Conservation (phyloP, 1,284 basidiomycete species). For the Ganoderma lingzhi region DNA sequence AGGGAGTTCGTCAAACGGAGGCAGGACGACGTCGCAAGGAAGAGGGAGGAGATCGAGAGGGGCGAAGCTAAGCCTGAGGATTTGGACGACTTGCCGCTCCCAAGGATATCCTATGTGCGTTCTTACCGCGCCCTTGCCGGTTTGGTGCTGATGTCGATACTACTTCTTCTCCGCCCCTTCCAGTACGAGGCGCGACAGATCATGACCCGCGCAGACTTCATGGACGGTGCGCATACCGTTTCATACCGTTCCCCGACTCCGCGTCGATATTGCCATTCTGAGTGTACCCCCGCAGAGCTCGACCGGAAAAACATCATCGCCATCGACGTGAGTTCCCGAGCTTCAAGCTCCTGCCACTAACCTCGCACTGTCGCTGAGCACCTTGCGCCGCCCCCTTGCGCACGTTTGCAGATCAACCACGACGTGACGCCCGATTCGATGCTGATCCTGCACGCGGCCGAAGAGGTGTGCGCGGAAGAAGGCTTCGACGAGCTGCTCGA, state of each 20-base stretch:
- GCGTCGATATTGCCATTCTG: background rate
- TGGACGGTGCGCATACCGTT: slow-evolving; percentile 60
- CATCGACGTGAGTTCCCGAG: slow-evolving; percentile 68
- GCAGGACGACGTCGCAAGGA: slow-evolving; percentile 56
- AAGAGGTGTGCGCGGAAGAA: slow-evolving; percentile 72
- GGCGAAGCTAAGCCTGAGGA: slow-evolving; percentile 47
- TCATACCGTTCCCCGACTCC: no score
- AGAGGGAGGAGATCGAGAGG: slow-evolving; percentile 48
- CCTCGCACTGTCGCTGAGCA: slow-evolving; percentile 12
- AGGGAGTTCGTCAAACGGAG: slow-evolving; percentile 72
- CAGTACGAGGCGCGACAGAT: slow-evolving; percentile 75
- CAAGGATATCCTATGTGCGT: slow-evolving; percentile 68
- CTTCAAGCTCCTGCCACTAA: slow-evolving; percentile 1
- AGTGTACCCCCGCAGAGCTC: slow-evolving; percentile 51
- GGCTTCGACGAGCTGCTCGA: slow-evolving; percentile 80
- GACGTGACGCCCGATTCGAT: slow-evolving; percentile 84
- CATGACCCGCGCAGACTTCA: slow-evolving; percentile 85
- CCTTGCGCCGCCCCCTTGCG: background rate
- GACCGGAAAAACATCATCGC: slow-evolving; percentile 76
- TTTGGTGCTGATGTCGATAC: slow-evolving; percentile 18
- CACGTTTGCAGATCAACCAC: slow-evolving; percentile 63
- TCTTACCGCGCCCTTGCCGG: slow-evolving; percentile 3
- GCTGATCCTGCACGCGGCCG: slow-evolving; percentile 74
- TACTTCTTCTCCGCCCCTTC: background rate
- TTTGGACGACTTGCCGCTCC: slow-evolving; percentile 57